A percentile compares a stretch with the other conserved stretches of the same genome.
Conservation (phyloP, 2,329 filamentous ascomycete genomes). For the Cytospora leucostoma region DNA sequence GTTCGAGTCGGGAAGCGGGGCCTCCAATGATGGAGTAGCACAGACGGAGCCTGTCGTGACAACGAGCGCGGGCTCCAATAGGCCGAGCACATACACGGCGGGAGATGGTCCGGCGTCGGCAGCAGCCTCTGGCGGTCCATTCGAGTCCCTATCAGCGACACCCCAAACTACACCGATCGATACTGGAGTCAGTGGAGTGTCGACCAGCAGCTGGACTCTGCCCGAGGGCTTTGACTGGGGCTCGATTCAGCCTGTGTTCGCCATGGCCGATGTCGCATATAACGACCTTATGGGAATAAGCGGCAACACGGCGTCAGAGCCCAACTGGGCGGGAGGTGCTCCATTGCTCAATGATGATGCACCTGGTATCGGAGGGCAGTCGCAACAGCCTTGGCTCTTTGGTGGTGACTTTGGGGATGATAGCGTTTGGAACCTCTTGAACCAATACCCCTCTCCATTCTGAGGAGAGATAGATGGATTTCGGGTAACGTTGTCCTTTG, state of each 20-base stretch:
- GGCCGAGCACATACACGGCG: slow-evolving; percentile 17
- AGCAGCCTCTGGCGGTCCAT: slow-evolving; percentile 8
- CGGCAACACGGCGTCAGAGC: slow-evolving; percentile 33
- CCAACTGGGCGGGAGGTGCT: slow-evolving; percentile 29
- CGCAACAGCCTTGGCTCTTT: slow-evolving; percentile 31
- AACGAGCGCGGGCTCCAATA: slow-evolving; percentile 21
- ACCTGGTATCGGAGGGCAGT: slow-evolving; percentile 15
- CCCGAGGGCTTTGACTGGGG: slow-evolving; percentile 52
- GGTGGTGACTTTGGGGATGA: slow-evolving; percentile 35
- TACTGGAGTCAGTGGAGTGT: slow-evolving; percentile 5
- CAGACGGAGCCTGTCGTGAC: slow-evolving; percentile 20
- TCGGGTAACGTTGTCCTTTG: no score
- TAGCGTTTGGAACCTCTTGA: slow-evolving; percentile 36
- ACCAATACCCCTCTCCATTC: slow-evolving; percentile 34
- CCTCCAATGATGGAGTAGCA: background rate
- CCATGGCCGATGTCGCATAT: slow-evolving; percentile 58
- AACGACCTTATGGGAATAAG: slow-evolving; percentile 54
- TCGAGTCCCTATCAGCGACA: slow-evolving; percentile 8
- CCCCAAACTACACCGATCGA: slow-evolving; percentile 14
- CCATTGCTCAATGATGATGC: slow-evolving; percentile 18
- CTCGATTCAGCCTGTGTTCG: slow-evolving; percentile 56
- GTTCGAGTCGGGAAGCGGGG: background rate
- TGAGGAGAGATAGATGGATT: slow-evolving; percentile 13
- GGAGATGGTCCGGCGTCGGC: slow-evolving; percentile 8
- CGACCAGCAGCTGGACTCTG: slow-evolving; percentile 41